Evolutionary conservation across 768 basidiomycete genomes (phyloP), one percentile per base, ranked within the genome.

Genomic region (Lactifluus echinatus): DNA sequence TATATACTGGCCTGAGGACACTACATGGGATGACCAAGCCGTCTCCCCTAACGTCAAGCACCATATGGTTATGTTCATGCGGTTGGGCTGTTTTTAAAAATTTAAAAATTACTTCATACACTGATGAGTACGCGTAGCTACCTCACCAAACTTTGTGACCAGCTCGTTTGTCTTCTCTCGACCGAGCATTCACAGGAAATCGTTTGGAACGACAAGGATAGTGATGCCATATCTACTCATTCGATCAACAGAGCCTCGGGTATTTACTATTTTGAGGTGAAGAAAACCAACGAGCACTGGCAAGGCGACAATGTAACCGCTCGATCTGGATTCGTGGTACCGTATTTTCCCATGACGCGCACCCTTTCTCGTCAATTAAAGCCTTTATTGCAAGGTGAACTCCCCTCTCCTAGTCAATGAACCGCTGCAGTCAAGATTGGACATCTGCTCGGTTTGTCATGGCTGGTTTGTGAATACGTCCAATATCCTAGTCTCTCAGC

Each of bases 31-130:
- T 39, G 81, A 83, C 65, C 67, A 71, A 15, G 75, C 79, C 0
- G 49, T 68, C 8, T 69, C n/a, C n/a, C n/a, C 74, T 1, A 68
- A 78, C 3, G 73, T 79, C 48, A 64, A 72, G 33, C 74, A 77
- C 17, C 85, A 83, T 66, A 72, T 83, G 7, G 70, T 78, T 3
- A 80, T 82, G 0, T 85, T 84, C 62, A 83, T 84, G 80, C 68
- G 83, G 83, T 80, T 28, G 68, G 55, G n/a, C 31, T 45, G 47
- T 23, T 23, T 21, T 48, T 7, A n/a, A n/a, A n/a, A n/a, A n/a
- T n/a, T n/a, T n/a, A n/a, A n/a, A n/a, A n/a, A n/a, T n/a, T n/a
- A n/a, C 21, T 8, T 15, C 6, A 19, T 12, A 33, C 12, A n/a
- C 39, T 47, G 34, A 57, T 2, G 24, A 21, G 12, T n/a, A 8